These are phyloP conservation scores for Ascochyta pisi DNA, from an alignment of 2,329 filamentous ascomycete species.

Conservation along the genomic window DNA sequence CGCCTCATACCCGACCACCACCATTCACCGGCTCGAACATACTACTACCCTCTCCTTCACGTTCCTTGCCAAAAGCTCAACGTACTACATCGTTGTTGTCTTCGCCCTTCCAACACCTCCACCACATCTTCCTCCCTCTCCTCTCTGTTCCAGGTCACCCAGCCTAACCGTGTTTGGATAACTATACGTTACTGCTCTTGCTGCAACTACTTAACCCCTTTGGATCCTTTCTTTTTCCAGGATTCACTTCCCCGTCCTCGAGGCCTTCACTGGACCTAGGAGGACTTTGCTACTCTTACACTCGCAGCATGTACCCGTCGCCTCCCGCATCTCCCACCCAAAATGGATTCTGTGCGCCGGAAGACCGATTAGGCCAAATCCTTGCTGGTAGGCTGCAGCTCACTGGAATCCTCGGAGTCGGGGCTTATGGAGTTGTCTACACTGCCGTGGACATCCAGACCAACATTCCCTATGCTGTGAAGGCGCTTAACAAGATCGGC, in stretches of 20 bases:
- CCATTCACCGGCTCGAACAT: slow-evolving; percentile 22
- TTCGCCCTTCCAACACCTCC: slow-evolving; percentile 19
- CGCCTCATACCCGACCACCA: slow-evolving; percentile 37
- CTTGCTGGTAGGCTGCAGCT: slow-evolving; percentile 84
- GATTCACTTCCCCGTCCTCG: slow-evolving; percentile 42
- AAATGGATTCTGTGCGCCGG: slow-evolving; percentile 62
- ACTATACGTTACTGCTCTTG: slow-evolving; percentile 15
- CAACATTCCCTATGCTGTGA: slow-evolving; percentile 87
- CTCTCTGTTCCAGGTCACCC: slow-evolving; percentile 28
- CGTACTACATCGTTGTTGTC: slow-evolving; percentile 23
- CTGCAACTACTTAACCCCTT: slow-evolving; percentile 14
- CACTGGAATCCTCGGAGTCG: slow-evolving; percentile 84
- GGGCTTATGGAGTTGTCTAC: slow-evolving; percentile 97
- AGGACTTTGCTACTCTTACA: slow-evolving; percentile 38
- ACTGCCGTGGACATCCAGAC: slow-evolving; percentile 83
- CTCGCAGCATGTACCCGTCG: slow-evolving; percentile 56
- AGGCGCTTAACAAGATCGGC: slow-evolving; percentile 93
- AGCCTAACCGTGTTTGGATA: slow-evolving; percentile 26
- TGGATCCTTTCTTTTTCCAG: slow-evolving; percentile 20
- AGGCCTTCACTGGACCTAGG: slow-evolving; percentile 52
- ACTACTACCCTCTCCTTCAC: slow-evolving; percentile 31
- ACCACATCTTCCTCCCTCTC: slow-evolving; percentile 12
- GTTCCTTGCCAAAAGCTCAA: slow-evolving; percentile 21
- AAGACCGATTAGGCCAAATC: slow-evolving; percentile 84
- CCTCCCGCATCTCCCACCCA: slow-evolving; percentile 58